Base-by-base conservation (phyloP, 202 grass and related monocot species). In the Sporobolus alterniflorus region DNA sequence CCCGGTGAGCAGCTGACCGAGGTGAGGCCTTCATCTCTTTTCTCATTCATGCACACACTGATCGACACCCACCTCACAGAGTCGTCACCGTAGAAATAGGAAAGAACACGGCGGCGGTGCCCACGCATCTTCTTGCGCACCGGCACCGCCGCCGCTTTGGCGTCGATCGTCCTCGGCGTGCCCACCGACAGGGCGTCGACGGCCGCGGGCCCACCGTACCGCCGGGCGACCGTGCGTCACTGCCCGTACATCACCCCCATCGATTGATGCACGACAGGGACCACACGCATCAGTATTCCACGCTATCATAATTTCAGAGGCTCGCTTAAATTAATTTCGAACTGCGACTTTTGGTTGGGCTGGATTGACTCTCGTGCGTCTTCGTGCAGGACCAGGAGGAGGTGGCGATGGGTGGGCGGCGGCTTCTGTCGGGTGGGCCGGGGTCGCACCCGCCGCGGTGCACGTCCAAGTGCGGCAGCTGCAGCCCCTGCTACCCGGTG, bases 361-460 rank as follows among this genome's bases (percentile, higher is more conserved):
- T 44, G 7, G 7, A 11, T 15, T 15, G 46, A 17, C 46, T 25
- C 28, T 62, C 28, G 24, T 15, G 8, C 3, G 56, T 31, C 13
- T 16, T n/a, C n/a, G n/a, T n/a, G n/a, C n/a, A n/a, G n/a, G n/a
- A n/a, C n/a, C n/a, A n/a, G n/a, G n/a, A n/a, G n/a, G n/a, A n/a
- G n/a, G n/a, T n/a, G n/a, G n/a, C n/a, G n/a, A n/a, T n/a, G n/a
- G n/a, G n/a, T n/a, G n/a, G n/a, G n/a, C n/a, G 77, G 9, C 78
- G 95, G 24, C 74, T 81, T 78, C 51, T 91, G 57, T 73, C 80
- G 42, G 83, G 64, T 0, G 94, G 92, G 0, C 92, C 87, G 4
- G 92, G 96, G 21, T 98, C 96, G 22, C 89, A 88, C 74, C 96
- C 96, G 36, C 96, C 96, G n/a, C 85, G 89, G 46, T 98, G 96